These are phyloP conservation scores for Pseudozyma sp. DNA, from an alignment of 1,284 basidiomycete species.

Conservation along the genomic window DNA sequence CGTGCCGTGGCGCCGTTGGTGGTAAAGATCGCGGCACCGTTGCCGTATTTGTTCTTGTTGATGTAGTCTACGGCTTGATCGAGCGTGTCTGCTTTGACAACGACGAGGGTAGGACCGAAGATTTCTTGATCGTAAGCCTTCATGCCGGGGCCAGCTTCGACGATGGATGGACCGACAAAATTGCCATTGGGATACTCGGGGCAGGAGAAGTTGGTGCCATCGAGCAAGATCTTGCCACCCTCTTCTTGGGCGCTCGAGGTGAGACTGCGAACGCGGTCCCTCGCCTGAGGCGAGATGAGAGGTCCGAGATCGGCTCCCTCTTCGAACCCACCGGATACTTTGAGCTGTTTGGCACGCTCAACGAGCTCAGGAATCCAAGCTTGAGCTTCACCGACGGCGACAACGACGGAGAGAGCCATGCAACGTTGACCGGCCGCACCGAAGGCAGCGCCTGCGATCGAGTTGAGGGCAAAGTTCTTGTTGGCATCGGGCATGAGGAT, in stretches of 20 bases:
- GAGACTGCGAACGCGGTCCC: constrained; percentile 80
- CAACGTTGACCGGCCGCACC: constrained; percentile 97
- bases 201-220: constrained; percentile 81
- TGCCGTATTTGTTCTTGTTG: constrained; percentile 72
- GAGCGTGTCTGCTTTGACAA: constrained; percentile 84
- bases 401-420: constrained; percentile 72
- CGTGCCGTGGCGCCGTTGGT: constrained; percentile 95
- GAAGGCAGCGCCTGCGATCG: constrained; percentile 93
- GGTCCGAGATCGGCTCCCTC: constrained; percentile 89
- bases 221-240: constrained; percentile 88
- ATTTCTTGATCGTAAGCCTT: constrained; percentile 85
- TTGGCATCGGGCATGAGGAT: constrained; percentile 97
- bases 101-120: constrained; percentile 89
- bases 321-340: constrained; percentile 91
- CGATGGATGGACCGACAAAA: constrained; percentile 92
- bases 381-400: constrained; percentile 86
- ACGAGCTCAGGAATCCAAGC: constrained; percentile 88
- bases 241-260: constrained; percentile 83
- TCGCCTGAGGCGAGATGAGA: constrained; percentile 88
- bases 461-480: constrained; percentile 91
- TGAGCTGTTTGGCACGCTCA: constrained; percentile 83
- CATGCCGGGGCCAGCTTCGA: constrained; percentile 86
- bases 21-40: constrained; percentile 96
- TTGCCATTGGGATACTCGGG: constrained; percentile 88
- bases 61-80: constrained; percentile 81